Conservation (phyloP, 495 filamentous ascomycete genomes). For the Thozetella sp. region DNA sequence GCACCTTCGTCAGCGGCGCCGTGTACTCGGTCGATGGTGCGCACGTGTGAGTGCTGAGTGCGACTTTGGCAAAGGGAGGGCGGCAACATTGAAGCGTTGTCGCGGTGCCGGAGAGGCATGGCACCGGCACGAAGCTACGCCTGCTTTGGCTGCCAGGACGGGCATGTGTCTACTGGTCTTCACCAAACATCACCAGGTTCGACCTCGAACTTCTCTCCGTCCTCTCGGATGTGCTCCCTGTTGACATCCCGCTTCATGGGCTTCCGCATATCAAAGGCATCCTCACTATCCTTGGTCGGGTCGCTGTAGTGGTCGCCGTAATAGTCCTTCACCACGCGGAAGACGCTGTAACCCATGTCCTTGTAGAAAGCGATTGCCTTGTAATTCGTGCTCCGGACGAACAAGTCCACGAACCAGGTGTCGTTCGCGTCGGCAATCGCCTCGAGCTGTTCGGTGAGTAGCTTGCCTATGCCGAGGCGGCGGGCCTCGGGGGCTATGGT, state of each 20-base stretch:
- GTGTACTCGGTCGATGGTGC: conserved; percentile 34
- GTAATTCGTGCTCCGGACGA: conserved; percentile 85
- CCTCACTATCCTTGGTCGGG: conserved; percentile 64
- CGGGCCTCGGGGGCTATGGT: conserved; percentile 88
- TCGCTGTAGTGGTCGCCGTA: conserved; percentile 77
- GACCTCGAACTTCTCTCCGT: conserved; percentile 83
- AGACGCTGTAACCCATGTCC: conserved; percentile 87
- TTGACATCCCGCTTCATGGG: conserved; percentile 82
- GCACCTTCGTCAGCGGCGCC: conserved; percentile 52
- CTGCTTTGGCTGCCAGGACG: too few relatives aligned
- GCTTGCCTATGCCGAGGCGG: conserved; percentile 81
- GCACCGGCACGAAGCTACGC: too few relatives aligned
- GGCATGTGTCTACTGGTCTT: conserved; percentile 17
- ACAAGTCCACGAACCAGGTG: conserved; percentile 95
- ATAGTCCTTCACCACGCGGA: conserved; percentile 84
- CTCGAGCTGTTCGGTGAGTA: conserved; percentile 79
- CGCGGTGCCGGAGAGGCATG: too few relatives aligned
- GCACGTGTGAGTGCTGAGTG: conserved; percentile 1
- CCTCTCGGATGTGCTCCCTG: conserved; percentile 72
- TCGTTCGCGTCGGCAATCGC: conserved; percentile 75
- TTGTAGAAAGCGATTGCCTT: conserved; percentile 87
- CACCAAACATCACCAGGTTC: conserved; percentile 84
- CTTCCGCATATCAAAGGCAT: conserved; percentile 97
- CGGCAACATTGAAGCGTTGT: too few relatives aligned
- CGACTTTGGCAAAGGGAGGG: background rate